These are phyloP conservation scores for Linnemannia hyalina DNA, from an alignment of 192 early-diverging fungal species.

Conservation along the genomic window DNA sequence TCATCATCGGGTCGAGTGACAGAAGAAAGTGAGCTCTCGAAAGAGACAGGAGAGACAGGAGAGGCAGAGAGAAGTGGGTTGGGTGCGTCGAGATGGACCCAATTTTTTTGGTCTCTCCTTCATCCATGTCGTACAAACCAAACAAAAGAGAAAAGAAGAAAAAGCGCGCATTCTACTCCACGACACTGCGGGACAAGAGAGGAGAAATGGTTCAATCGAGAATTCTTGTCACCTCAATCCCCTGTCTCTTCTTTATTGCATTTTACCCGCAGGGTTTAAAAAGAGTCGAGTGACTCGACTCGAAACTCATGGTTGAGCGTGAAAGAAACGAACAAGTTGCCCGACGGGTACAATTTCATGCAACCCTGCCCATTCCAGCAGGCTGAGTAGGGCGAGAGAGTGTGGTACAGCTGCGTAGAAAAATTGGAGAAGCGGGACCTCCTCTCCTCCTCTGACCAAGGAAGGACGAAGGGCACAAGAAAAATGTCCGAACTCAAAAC, in stretches of 20 bases:
- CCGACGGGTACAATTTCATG: not conserved
- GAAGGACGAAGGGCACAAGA: not conserved
- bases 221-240: not conserved
- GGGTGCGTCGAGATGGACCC: not conserved
- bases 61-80: not conserved
- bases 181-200: not conserved
- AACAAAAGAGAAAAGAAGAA: not conserved
- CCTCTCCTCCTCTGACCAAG: not conserved
- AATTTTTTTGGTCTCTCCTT: not conserved
- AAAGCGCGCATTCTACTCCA: not conserved
- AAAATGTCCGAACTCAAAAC: slow-evolving; percentile 1
- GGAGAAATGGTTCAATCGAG: not conserved
- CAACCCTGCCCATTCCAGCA: not conserved
- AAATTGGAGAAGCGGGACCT: not conserved
- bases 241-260: not conserved
- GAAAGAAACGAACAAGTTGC: not conserved
- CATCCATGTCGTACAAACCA: not conserved
- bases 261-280: not conserved
- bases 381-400: not conserved
- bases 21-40: not conserved
- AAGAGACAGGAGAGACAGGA: not conserved
- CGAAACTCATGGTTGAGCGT: not conserved
- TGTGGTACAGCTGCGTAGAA: slow-evolving; percentile 4
- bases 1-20: not conserved
- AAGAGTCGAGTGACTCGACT: not conserved